These are phyloP conservation scores for Vigna unguiculata DNA, from an alignment of 306 rosid species.

Conservation along the genomic window DNA sequence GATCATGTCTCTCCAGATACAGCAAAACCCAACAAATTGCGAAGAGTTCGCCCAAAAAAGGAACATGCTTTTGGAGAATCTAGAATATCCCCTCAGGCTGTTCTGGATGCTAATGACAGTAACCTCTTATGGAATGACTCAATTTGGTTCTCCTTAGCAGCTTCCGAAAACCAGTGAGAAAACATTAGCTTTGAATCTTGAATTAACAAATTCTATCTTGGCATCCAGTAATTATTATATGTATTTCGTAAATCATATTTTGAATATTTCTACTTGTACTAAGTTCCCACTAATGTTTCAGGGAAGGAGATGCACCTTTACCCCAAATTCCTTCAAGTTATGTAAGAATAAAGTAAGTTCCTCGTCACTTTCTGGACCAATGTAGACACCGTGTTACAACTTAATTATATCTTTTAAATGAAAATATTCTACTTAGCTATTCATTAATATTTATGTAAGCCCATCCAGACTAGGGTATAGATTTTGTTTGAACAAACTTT, in stretches of 20 bases:
- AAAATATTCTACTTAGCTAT: not conserved
- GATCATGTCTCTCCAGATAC: conserved; percentile 47
- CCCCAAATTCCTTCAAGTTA: conserved; percentile 68
- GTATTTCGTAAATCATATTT: not conserved
- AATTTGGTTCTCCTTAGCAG: conserved; percentile 77
- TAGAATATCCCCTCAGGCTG: conserved; percentile 58
- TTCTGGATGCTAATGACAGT: conserved; percentile 52
- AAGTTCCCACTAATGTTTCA: conserved; percentile 51
- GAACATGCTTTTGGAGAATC: conserved; percentile 60
- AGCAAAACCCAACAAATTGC: conserved; percentile 57
- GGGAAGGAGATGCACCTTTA: conserved; percentile 70
- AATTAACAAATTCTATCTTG: not conserved
- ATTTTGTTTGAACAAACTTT: too few relatives aligned
- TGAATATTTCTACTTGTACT: conserved; percentile 26
- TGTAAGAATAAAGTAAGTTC: conserved; percentile 76
- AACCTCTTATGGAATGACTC: conserved; percentile 59
- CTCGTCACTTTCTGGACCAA: not conserved
- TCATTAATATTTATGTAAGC: conserved; percentile 17
- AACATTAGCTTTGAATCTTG: conserved; percentile 38
- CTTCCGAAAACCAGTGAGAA: conserved; percentile 82
- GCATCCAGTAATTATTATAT: conserved; percentile 22
- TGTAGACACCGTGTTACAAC: not conserved
- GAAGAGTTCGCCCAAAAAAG: conserved; percentile 64
- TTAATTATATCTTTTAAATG: too few relatives aligned
- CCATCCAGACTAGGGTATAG: not conserved